These are phyloP conservation scores for Gossypium trilobum DNA, from an alignment of 441 rosid species.

Conservation along the genomic window DNA sequence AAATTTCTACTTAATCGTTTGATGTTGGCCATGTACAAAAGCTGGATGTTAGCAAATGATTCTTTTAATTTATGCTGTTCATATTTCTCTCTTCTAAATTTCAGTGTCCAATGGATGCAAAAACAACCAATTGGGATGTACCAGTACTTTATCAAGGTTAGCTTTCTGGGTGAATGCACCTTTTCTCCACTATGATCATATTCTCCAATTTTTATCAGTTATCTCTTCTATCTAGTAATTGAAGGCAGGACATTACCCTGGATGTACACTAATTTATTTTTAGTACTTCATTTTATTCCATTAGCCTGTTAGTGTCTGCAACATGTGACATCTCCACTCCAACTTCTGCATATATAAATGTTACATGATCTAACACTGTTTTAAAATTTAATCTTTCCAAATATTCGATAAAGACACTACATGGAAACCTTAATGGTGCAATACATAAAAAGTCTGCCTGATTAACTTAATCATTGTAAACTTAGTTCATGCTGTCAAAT, in stretches of 20 bases:
- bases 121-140: constrained; percentile 84
- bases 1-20: constrained; percentile 4
- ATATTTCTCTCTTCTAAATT: not conserved
- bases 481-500: not conserved
- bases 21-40: not conserved
- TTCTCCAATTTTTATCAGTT: not conserved
- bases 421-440: no score
- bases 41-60: constrained; percentile 1
- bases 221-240: not conserved
- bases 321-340: not conserved
- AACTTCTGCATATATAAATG: not conserved
- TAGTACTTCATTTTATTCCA: not conserved
- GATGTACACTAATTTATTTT: not conserved
- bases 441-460: not conserved
- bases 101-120: constrained; percentile 84
- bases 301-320: not conserved
- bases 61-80: not conserved
- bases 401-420: no score
- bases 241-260: not conserved
- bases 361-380: no score
- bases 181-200: not conserved
- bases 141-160: constrained; percentile 89
- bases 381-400: no score
- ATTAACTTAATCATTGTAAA: not conserved
- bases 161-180: constrained; percentile 13